phyloP scores from a whole-genome alignment of 2,329 filamentous ascomycete species.

The Sordariomycetes sp. region DNA sequence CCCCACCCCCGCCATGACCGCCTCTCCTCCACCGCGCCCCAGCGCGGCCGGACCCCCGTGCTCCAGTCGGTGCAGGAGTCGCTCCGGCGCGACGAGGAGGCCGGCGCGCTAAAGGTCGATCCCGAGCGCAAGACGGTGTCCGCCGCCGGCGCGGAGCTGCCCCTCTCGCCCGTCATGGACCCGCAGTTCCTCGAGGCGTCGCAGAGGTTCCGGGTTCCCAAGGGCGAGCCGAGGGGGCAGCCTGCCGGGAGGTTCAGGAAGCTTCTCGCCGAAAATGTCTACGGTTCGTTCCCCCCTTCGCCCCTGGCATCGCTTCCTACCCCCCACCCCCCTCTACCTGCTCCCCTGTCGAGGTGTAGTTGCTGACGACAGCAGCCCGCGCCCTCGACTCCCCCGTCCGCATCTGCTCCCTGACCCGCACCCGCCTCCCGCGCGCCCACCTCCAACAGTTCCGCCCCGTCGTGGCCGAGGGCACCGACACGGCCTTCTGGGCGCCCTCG shows the following conservation, averaged over 20 bases:
- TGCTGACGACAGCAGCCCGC: constrained; percentile 28
- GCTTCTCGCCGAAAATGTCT: constrained; percentile 48
- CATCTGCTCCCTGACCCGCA: constrained; percentile 33
- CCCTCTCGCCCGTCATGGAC: constrained; percentile 42
- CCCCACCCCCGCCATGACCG: not conserved
- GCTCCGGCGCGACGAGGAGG: not conserved
- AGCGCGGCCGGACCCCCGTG: not conserved
- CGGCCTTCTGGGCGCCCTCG: constrained; percentile 42
- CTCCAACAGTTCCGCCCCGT: constrained; percentile 47
- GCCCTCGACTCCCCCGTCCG: constrained; percentile 49
- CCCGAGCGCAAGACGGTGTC: constrained; percentile 22
- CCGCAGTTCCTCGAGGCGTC: constrained; percentile 30
- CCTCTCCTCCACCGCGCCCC: not conserved
- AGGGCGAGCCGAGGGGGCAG: constrained; percentile 15
- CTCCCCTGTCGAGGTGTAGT: not conserved
- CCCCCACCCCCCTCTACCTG: not conserved
- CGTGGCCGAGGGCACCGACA: constrained; percentile 34
- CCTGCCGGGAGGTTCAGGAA: constrained; percentile 35
- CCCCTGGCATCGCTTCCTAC: not conserved
- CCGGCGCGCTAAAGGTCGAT: not conserved
- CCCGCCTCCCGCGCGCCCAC: constrained; percentile 44
- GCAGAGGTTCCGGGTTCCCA: constrained; percentile 24
- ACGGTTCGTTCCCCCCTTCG: constrained; percentile 31
- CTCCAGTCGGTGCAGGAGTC: not conserved
- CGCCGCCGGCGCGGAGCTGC: constrained; percentile 31